These are phyloP conservation scores for Rhinocladiella mackenziei DNA, from an alignment of 2,329 filamentous ascomycete species.

Conservation along the genomic window DNA sequence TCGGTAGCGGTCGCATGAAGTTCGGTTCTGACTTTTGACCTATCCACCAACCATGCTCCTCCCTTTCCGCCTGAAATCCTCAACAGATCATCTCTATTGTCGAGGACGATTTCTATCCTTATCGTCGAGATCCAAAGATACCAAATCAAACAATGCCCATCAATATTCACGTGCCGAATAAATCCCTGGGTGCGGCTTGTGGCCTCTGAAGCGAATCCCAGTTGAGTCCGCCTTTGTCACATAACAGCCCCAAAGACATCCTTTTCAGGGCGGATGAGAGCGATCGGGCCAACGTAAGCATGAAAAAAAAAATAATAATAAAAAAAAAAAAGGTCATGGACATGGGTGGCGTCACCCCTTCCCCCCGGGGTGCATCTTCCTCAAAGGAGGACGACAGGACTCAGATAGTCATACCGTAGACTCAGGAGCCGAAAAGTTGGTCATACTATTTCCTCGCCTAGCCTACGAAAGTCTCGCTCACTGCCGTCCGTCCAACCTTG, in stretches of 20 bases:
- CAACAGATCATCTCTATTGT: slow-evolving; percentile 11
- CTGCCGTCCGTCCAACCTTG: slow-evolving; percentile 12
- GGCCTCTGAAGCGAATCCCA: slow-evolving; percentile 17
- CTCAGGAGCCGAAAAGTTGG: slow-evolving; percentile 1
- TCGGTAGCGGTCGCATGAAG: too few relatives aligned
- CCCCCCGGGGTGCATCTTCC: too few relatives aligned
- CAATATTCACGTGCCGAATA: slow-evolving; percentile 4
- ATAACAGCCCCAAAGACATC: slow-evolving; percentile 13
- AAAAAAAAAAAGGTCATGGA: slow-evolving; percentile 3
- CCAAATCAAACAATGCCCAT: slow-evolving; percentile 12
- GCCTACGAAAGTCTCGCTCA: slow-evolving; percentile 12
- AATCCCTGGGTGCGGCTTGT: slow-evolving; percentile 7
- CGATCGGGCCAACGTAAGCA: slow-evolving; percentile 24
- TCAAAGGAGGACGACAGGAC: too few relatives aligned
- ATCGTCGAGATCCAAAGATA: neutral
- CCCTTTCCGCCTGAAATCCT: neutral
- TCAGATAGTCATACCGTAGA: too few relatives aligned
- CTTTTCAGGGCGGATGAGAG: slow-evolving; percentile 21
- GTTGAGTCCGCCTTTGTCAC: slow-evolving; percentile 23
- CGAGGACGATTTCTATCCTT: slow-evolving; percentile 3
- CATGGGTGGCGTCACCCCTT: slow-evolving; percentile 1
- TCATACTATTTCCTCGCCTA: neutral
- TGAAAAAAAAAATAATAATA: too few relatives aligned
- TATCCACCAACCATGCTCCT: neutral
- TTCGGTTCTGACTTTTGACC: too few relatives aligned